Evolutionary conservation across 306 rosid species (phyloP).

Genomic region (Cicer cuneatum): DNA sequence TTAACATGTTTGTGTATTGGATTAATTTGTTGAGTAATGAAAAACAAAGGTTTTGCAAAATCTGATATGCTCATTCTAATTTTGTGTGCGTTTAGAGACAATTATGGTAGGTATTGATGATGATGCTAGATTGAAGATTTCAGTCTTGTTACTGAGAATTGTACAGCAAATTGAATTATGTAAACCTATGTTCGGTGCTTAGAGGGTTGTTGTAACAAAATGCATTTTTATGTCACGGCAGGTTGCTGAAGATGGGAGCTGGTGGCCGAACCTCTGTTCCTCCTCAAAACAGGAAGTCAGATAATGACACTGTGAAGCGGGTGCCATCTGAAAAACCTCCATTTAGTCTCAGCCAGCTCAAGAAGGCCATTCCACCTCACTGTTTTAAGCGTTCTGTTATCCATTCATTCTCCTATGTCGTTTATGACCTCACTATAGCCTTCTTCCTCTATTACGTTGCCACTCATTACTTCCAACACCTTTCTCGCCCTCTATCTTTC

Average conservation of each 20-base stretch:
- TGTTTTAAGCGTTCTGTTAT: constrained; percentile 80
- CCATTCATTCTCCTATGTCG: constrained; percentile 76
- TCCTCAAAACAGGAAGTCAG: constrained; percentile 55
- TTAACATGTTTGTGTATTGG: too few species aligned
- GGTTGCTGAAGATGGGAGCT: constrained; percentile 80
- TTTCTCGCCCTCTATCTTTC: constrained; percentile 55
- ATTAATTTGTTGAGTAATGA: too few species aligned
- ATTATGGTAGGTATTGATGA: background rate
- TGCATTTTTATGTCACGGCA: constrained; percentile 41
- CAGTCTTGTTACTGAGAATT: background rate
- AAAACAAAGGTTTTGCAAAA: too few species aligned
- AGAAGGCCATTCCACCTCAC: constrained; percentile 86
- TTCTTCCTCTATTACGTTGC: constrained; percentile 63
- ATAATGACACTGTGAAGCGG: constrained; percentile 57
- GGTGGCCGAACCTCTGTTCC: constrained; percentile 85
- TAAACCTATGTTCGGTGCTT: background rate
- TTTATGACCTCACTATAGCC: constrained; percentile 67
- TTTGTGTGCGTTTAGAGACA: background rate
- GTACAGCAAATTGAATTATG: background rate
- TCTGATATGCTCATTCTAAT: background rate
- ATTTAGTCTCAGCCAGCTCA: constrained; percentile 70
- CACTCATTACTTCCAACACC: constrained; percentile 59
- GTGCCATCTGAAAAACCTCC: constrained; percentile 75
- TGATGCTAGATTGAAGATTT: constrained; percentile 29
- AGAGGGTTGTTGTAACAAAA: constrained; percentile 7